phyloP scores from a whole-genome alignment of 2,329 filamentous ascomycete genomes.

The Cercospora zeina region DNA sequence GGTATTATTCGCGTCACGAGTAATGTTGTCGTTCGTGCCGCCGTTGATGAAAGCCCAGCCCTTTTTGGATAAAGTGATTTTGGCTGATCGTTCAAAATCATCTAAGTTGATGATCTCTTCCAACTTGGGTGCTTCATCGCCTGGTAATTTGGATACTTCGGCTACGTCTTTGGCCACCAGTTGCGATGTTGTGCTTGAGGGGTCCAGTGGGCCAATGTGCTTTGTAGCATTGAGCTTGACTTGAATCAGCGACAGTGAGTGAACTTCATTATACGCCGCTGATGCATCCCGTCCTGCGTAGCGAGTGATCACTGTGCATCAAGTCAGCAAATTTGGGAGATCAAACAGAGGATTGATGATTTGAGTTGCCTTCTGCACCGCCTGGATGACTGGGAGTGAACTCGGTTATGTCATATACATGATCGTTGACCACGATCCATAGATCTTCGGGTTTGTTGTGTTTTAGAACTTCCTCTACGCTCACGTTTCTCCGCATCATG shows the following conservation, averaged over 20 bases:
- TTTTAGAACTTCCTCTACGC: conserved; percentile 38
- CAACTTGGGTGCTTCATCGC: conserved; percentile 47
- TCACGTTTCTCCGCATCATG: conserved; percentile 8
- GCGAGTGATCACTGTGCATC: conserved; percentile 56
- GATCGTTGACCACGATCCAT: conserved; percentile 70
- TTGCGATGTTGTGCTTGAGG: conserved; percentile 34
- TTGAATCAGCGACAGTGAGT: conserved; percentile 48
- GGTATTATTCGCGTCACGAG: conserved; percentile 46
- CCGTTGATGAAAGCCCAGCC: conserved; percentile 50
- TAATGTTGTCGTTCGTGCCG: conserved; percentile 53
- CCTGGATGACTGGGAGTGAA: conserved; percentile 8
- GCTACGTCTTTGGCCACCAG: conserved; percentile 37
- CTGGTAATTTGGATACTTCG: conserved; percentile 27
- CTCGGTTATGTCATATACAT: conserved; percentile 66
- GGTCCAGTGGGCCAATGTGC: conserved; percentile 43
- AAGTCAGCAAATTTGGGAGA: conserved; percentile 55
- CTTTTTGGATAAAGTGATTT: conserved; percentile 41
- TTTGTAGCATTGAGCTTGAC: conserved; percentile 46
- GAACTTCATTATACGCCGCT: conserved; percentile 55
- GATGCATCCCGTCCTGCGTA: conserved; percentile 58
- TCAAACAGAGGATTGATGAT: neutral
- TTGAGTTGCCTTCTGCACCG: neutral
- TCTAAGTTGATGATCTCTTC: conserved; percentile 50
- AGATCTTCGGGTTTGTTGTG: conserved; percentile 41
- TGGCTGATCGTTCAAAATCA: conserved; percentile 49